A percentile compares a stretch with the other conserved stretches of the same genome.
These are phyloP conservation scores for Acer saccharum DNA, from an alignment of 345 rosid species.

Conservation along the genomic window DNA sequence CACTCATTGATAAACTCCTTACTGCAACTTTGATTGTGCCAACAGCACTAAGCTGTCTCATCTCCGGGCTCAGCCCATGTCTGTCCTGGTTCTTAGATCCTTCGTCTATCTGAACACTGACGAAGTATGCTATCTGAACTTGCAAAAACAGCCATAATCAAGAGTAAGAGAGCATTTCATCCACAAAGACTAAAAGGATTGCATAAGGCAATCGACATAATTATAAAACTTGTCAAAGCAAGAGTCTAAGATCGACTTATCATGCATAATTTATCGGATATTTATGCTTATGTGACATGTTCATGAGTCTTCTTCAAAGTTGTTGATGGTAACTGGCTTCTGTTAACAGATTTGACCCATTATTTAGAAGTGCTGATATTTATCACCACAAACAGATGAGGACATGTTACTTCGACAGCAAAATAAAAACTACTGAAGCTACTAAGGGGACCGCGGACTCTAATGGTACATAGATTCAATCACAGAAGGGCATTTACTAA, in stretches of 20 bases:
- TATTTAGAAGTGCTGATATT: not conserved
- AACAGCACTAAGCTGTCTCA: constrained; percentile 71
- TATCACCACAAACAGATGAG: not conserved
- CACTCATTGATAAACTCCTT: constrained; percentile 61
- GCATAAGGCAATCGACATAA: not conserved
- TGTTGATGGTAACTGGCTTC: not conserved
- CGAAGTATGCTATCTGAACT: constrained; percentile 76
- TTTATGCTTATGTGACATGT: not conserved
- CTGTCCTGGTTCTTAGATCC: constrained; percentile 39
- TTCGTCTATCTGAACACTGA: constrained; percentile 76
- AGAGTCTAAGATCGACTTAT: not conserved
- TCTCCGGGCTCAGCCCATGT: constrained; percentile 66
- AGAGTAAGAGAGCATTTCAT: not conserved
- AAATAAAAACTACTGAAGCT: not conserved
- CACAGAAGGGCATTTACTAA: not conserved
- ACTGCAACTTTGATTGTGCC: constrained; percentile 90
- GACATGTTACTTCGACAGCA: not conserved
- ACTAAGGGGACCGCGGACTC: not conserved
- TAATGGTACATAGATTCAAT: constrained; percentile 2
- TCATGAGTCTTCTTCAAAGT: not conserved
- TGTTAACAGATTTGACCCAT: not conserved
- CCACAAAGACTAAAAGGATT: not conserved
- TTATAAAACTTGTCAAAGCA: not conserved
- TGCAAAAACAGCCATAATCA: constrained; percentile 4
- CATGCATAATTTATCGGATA: not conserved